These are phyloP conservation scores for Stromatinia cepivora DNA, from an alignment of 2,329 filamentous ascomycete genomes.

Conservation along the genomic window DNA sequence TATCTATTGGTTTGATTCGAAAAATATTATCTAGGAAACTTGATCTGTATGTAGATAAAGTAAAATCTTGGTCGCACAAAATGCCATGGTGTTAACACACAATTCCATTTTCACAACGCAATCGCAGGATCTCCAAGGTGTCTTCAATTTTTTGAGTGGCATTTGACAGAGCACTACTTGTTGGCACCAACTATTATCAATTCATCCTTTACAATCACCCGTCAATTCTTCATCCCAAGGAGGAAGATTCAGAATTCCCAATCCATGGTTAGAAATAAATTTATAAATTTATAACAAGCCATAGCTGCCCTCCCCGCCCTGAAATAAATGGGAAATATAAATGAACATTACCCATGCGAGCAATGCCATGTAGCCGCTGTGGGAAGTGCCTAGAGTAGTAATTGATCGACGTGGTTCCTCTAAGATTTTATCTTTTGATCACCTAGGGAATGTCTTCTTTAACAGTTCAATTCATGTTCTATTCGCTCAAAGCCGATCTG, in stretches of 20 bases:
- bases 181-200: slow-evolving; percentile 5
- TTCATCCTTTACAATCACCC: neutral
- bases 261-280: neutral
- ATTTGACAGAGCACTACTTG: no score
- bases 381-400: neutral
- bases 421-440: neutral
- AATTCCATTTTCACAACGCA: neutral
- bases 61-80: neutral
- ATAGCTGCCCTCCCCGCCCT: neutral
- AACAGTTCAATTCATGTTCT: neutral
- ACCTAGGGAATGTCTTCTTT: no score
- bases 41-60: neutral
- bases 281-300: neutral
- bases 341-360: neutral
- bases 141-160: neutral
- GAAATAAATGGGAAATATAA: neutral
- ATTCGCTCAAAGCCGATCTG: neutral
- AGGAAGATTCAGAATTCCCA: neutral
- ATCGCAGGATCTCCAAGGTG: neutral
- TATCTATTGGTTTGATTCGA: neutral
- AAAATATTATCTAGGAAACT: neutral
- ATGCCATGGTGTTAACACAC: neutral
- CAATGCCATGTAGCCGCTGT: slow-evolving; percentile 7
- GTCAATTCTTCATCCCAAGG: neutral
- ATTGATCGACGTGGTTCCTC: neutral